phyloP scores from a whole-genome alignment of 2,329 filamentous ascomycete species.

The Fusarium dimerum region DNA sequence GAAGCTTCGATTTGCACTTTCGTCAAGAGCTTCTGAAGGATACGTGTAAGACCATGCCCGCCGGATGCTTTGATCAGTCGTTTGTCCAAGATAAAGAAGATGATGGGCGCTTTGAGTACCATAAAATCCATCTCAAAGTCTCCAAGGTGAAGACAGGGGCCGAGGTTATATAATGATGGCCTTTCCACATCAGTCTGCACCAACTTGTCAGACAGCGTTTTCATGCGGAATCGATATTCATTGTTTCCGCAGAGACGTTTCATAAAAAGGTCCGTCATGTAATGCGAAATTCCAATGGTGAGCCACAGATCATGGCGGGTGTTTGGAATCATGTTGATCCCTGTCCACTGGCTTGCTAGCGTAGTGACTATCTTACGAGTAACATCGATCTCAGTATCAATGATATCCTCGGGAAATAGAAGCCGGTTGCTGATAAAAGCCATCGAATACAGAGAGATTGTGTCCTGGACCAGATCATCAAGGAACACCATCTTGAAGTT shows the following conservation, averaged over 20 bases:
- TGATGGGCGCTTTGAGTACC: constrained; percentile 83
- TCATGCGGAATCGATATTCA: constrained; percentile 88
- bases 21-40: constrained; percentile 82
- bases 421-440: constrained; percentile 85
- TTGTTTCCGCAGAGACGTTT: constrained; percentile 90
- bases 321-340: constrained; percentile 87
- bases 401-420: constrained; percentile 80
- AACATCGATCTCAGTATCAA: constrained; percentile 81
- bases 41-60: constrained; percentile 80
- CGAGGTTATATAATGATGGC: constrained; percentile 80
- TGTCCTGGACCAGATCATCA: constrained; percentile 80
- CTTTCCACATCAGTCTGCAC: constrained; percentile 79
- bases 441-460: constrained; percentile 76
- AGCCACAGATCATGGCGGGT: constrained; percentile 83
- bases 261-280: constrained; percentile 93
- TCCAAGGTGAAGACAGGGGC: constrained; percentile 75
- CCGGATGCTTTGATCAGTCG: constrained; percentile 81
- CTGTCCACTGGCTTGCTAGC: constrained; percentile 90
- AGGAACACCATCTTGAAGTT: constrained; percentile 94
- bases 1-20: constrained; percentile 71
- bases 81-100: constrained; percentile 92
- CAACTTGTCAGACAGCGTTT: constrained; percentile 77
- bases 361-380: constrained; percentile 81
- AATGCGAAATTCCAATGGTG: constrained; percentile 85
- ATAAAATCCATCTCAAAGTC: constrained; percentile 89